Percentiles rank a stretch among this genome's conserved stretches.
phyloP scores from a whole-genome alignment of 2,329 filamentous ascomycete genomes.

The Polytolypa hystricis region DNA sequence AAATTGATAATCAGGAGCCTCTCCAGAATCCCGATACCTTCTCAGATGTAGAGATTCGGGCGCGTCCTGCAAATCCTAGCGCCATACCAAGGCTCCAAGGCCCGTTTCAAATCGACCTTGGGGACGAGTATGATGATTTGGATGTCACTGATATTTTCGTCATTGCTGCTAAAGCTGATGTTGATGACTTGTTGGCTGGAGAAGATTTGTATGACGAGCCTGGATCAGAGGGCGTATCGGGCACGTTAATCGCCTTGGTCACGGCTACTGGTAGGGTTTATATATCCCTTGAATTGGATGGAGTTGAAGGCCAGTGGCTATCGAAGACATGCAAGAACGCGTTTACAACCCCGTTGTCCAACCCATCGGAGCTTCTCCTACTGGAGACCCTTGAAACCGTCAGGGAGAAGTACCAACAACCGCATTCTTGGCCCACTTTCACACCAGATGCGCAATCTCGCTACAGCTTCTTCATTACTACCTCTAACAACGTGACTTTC shows the following conservation, averaged over 20 bases:
- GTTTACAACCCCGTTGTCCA: conserved; percentile 31
- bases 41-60: conserved; percentile 42
- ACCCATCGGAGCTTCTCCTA: conserved; percentile 33
- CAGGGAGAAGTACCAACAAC: conserved; percentile 16
- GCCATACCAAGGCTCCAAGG: conserved; percentile 51
- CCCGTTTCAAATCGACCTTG: conserved; percentile 44
- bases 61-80: conserved; percentile 42
- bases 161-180: conserved; percentile 41
- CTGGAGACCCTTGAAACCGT: conserved; percentile 36
- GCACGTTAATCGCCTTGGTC: conserved; percentile 47
- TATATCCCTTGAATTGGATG: conserved; percentile 50
- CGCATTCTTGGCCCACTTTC: conserved; percentile 41
- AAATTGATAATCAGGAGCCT: conserved; percentile 45
- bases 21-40: conserved; percentile 28
- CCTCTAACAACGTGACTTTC: conserved; percentile 41
- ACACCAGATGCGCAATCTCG: conserved; percentile 44
- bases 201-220: conserved; percentile 36
- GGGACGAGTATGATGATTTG: conserved; percentile 40
- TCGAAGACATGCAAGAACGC: conserved; percentile 35
- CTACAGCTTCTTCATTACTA: conserved; percentile 50
- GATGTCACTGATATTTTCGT: conserved; percentile 52
- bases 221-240: conserved; percentile 41
- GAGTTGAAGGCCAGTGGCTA: conserved; percentile 53
- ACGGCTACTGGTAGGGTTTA: conserved; percentile 46
- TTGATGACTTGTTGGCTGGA: conserved; percentile 41